These are phyloP conservation scores for Heimioporus sp. DNA, from an alignment of 768 basidiomycete species.

Conservation along the genomic window DNA sequence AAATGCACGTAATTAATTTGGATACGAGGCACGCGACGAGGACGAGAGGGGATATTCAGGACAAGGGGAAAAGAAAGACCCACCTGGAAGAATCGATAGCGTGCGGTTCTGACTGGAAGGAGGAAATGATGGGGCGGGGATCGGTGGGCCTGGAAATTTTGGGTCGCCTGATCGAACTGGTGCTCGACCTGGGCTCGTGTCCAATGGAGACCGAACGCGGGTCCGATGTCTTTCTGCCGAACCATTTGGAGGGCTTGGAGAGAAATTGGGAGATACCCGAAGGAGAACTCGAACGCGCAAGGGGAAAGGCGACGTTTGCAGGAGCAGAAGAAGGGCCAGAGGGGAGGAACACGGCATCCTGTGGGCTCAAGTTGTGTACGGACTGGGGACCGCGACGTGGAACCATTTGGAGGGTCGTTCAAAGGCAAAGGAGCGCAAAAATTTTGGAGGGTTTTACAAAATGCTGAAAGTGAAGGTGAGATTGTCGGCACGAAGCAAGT, in stretches of 20 bases:
- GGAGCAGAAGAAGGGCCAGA: constrained; percentile 30
- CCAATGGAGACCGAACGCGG: constrained; percentile 42
- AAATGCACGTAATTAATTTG: constrained; percentile 6
- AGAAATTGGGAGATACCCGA: constrained; percentile 63
- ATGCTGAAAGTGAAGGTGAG: too few relatives aligned
- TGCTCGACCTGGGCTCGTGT: constrained; percentile 49
- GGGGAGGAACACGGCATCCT: constrained; percentile 24
- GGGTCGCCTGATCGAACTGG: constrained; percentile 54
- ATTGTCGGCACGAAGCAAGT: too few relatives aligned
- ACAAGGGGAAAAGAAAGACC: constrained; percentile 22
- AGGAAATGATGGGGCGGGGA: constrained; percentile 65
- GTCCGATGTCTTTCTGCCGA: constrained; percentile 56
- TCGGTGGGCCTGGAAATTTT: constrained; percentile 87
- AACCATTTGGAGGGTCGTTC: constrained; percentile 36
- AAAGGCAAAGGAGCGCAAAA: constrained; percentile 10
- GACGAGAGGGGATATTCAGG: not conserved
- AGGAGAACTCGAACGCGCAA: constrained; percentile 61
- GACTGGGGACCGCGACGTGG: constrained; percentile 46
- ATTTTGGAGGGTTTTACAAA: not conserved
- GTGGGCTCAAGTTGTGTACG: constrained; percentile 39
- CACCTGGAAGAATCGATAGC: constrained; percentile 52
- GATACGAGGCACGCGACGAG: constrained; percentile 1
- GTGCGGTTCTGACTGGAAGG: constrained; percentile 46
- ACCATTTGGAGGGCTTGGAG: constrained; percentile 71
- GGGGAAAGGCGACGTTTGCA: constrained; percentile 38